Conservation (phyloP, 192 early-diverging fungal species). For the Allomyces macrogynus region DNA sequence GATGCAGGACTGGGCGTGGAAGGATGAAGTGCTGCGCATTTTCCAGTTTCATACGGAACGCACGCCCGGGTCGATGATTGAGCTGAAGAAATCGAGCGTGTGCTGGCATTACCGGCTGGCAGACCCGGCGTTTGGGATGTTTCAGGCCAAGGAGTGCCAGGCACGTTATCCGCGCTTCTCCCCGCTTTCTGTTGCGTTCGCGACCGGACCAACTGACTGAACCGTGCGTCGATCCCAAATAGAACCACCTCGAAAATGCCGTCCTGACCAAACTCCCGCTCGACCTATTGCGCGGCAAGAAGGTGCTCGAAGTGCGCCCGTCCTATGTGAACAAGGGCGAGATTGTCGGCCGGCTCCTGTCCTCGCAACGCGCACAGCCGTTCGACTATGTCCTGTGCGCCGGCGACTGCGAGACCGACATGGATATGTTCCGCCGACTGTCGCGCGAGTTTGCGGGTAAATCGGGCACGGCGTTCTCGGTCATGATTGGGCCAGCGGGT, state of each 20-base stretch:
- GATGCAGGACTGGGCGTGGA: conserved; percentile 9
- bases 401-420: conserved; percentile 92
- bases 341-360: conserved; percentile 70
- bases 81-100: conserved; percentile 76
- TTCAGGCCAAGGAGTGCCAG: conserved; percentile 90
- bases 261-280: conserved; percentile 81
- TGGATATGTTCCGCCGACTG: conserved; percentile 72
- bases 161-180: too few relatives aligned
- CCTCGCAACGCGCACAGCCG: neutral
- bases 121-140: conserved; percentile 82
- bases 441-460: too few relatives aligned
- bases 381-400: conserved; percentile 84
- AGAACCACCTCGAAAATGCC: conserved; percentile 81
- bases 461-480: neutral
- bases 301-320: conserved; percentile 85
- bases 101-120: conserved; percentile 95
- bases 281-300: conserved; percentile 87
- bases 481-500: neutral
- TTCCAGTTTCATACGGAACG: conserved; percentile 29
- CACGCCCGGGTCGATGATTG: conserved; percentile 81
- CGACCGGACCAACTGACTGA: too few relatives aligned
- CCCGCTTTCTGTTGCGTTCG: too few relatives aligned
- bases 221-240: too few relatives aligned
- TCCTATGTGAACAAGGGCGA: conserved; percentile 88
- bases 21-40: too few relatives aligned